A percentile compares a stretch with the other conserved stretches of the same genome.
Conservation (phyloP, 148 eudicot genomes). For the Pharnaceum exiguum region DNA sequence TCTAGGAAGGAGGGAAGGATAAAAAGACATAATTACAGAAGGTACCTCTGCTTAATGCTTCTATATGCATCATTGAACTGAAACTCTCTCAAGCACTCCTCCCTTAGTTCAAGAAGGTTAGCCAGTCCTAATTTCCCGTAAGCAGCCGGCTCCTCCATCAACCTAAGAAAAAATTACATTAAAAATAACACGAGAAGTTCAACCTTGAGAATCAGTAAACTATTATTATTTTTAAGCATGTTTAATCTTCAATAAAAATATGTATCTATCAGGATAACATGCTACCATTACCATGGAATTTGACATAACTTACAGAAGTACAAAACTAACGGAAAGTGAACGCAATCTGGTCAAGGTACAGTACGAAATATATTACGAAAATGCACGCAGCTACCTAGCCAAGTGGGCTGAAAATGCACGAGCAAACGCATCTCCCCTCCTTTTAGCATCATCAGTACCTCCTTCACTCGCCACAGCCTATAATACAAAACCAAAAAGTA, state of each 20-base stretch:
- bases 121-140: constrained; percentile 96
- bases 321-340: no score
- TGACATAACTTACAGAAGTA: no score
- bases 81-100: constrained; percentile 96
- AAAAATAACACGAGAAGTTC: not conserved
- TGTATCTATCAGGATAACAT: no score
- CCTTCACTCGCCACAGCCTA: constrained; percentile 99
- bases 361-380: not conserved
- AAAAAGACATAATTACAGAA: not conserved
- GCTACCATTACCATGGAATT: no score
- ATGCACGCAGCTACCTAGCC: constrained; percentile 56
- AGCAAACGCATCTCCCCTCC: constrained; percentile 98
- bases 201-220: not conserved
- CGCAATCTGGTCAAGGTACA: no score
- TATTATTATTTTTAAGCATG: not conserved
- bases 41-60: constrained; percentile 89
- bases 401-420: constrained; percentile 98
- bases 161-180: constrained; percentile 32
- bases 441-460: constrained; percentile 94
- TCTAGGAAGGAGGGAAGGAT: not conserved
- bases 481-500: constrained; percentile 7
- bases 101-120: constrained; percentile 90
- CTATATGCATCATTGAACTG: constrained; percentile 86
- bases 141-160: constrained; percentile 98
- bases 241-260: not conserved